Evolutionary conservation across 2,329 filamentous ascomycete species (phyloP).

Genomic region (Ambrosiella xylebori): DNA sequence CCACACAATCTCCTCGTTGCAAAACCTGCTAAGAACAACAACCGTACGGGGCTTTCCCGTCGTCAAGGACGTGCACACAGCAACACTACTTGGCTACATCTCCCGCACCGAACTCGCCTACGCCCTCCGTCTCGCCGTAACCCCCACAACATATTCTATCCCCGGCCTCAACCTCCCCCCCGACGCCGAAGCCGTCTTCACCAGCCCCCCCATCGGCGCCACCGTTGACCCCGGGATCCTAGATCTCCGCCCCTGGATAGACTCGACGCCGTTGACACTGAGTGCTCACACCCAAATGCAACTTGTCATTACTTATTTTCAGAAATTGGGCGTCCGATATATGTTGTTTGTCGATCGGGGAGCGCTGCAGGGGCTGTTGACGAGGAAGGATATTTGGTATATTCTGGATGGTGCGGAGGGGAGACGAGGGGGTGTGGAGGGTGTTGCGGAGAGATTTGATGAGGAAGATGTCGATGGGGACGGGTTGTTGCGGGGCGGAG

Average conservation of each 20-base stretch:
- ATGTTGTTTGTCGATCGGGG: slow-evolving; percentile 75
- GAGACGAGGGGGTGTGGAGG: slow-evolving; percentile 18
- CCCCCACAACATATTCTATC: slow-evolving; percentile 31
- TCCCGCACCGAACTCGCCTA: slow-evolving; percentile 77
- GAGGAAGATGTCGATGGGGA: slow-evolving; percentile 4
- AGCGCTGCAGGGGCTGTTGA: slow-evolving; percentile 66
- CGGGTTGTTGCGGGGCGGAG: slow-evolving; percentile 1
- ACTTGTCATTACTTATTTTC: slow-evolving; percentile 83
- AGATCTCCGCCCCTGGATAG: slow-evolving; percentile 94
- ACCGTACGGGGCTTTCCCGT: slow-evolving; percentile 85
- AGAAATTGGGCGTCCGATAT: slow-evolving; percentile 81
- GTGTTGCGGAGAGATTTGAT: neutral
- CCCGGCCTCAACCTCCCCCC: slow-evolving; percentile 35
- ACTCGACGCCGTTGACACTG: slow-evolving; percentile 88
- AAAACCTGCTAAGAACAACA: slow-evolving; percentile 52
- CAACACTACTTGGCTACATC: slow-evolving; percentile 80
- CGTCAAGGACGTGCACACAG: slow-evolving; percentile 58
- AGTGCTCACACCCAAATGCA: slow-evolving; percentile 60
- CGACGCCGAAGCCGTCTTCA: slow-evolving; percentile 68
- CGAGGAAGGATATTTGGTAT: slow-evolving; percentile 96
- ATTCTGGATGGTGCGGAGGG: slow-evolving; percentile 59
- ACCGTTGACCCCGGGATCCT: slow-evolving; percentile 41
- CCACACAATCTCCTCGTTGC: slow-evolving; percentile 67
- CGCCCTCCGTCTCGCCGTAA: slow-evolving; percentile 49
- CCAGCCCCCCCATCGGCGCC: slow-evolving; percentile 59